Evolutionary conservation across 2,329 filamentous ascomycete species (phyloP).

Genomic region (Pseudogymnoascus sp.): DNA sequence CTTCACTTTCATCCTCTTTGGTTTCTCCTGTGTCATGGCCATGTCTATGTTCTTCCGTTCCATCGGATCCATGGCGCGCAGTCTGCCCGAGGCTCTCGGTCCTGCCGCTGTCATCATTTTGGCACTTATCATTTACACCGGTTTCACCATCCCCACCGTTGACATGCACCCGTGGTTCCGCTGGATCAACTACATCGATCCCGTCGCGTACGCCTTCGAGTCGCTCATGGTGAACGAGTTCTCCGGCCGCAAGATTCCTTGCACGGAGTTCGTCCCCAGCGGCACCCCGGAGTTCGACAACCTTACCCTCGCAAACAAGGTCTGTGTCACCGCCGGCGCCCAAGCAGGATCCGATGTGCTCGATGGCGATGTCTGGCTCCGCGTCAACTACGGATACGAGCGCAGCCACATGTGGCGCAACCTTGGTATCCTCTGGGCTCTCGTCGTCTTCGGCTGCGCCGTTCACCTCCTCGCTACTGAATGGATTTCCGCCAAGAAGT

Average conservation of each 20-base stretch:
- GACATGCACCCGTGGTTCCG: constrained; percentile 71
- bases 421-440: constrained; percentile 58
- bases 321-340: constrained; percentile 54
- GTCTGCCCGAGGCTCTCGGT: constrained; percentile 55
- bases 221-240: constrained; percentile 81
- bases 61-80: constrained; percentile 66
- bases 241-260: constrained; percentile 18
- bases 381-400: constrained; percentile 46
- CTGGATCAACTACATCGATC: constrained; percentile 62
- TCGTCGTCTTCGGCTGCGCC: constrained; percentile 51
- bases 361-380: constrained; percentile 49
- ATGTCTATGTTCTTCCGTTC: constrained; percentile 83
- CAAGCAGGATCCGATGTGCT: constrained; percentile 43
- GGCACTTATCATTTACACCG: constrained; percentile 26
- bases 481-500: constrained; percentile 54
- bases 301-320: constrained; percentile 17
- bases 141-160: constrained; percentile 34
- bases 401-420: constrained; percentile 59
- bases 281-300: constrained; percentile 17
- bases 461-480: constrained; percentile 59
- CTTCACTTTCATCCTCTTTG: constrained; percentile 60
- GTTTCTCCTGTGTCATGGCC: constrained; percentile 29
- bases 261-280: constrained; percentile 19
- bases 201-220: constrained; percentile 70
- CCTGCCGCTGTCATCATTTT: constrained; percentile 44